Base-by-base conservation (phyloP, 1,284 basidiomycete species). In the Sporisorium graminicola region DNA sequence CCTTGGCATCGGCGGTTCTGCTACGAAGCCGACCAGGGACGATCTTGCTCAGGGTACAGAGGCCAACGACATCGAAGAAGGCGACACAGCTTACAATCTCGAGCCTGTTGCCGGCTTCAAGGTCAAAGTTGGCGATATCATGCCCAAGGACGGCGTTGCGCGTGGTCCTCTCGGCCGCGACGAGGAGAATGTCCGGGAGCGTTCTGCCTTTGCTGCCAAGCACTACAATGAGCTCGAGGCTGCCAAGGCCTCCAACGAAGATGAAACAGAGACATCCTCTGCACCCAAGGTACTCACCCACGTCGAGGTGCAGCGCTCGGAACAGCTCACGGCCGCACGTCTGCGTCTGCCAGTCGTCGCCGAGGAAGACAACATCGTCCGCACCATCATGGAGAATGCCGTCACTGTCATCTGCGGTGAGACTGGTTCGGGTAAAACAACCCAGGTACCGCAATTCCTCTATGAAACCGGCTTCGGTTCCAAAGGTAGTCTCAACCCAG, bases 371-470 rank as follows among this genome's bases (percentile, higher is more conserved):
- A 89, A 90, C 5, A 94, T 99, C 60, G 92, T 99, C 89, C 94
- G 97, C 83, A 91, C 94, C 2, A 91, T 99, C 56, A 87, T 94
- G 65, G 88, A 98, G 59, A 91, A 99, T 82, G 90, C 92, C 5
- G 90, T 92, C 13, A 89, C 91, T 18, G 89, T 92, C 55, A 89
- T 93, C 50, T 92, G 91, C 77, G 92, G 92, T 86, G 91, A 92
- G 86, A 99, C 97, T 7, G 97, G 97, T 66, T 96, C 94, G 82
- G 97, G 97, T 56, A 99, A 99, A 87, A 99, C 97, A 1, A 99
- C 97, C 0, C 97, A 99, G 86, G 91, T 99, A 1, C 97, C 97
- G 4, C 97, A 99, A 85, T 92, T 93, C 86, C 86, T 93, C 13
- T 92, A 93, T 80, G 97, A 99, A 86, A 94, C 93, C n/a, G 97